These are phyloP conservation scores for Colletotrichum sp. DNA, from an alignment of 2,329 filamentous ascomycete species.

Conservation along the genomic window DNA sequence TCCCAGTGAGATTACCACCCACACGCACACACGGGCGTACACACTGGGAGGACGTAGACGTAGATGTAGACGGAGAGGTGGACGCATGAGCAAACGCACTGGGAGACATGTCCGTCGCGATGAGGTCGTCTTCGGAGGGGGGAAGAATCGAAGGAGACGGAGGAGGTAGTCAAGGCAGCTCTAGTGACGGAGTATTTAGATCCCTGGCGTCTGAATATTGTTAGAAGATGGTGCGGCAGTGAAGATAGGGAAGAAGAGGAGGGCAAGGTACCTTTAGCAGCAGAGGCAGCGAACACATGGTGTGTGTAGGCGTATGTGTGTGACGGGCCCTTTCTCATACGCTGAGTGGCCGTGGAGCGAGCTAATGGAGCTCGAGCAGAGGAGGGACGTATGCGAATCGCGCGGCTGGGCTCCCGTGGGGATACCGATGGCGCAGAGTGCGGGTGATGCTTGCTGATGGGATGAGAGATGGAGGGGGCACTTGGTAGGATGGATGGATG, in stretches of 20 bases:
- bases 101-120: background rate
- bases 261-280: background rate
- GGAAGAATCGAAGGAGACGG: background rate
- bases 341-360: background rate
- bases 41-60: background rate
- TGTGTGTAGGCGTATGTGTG: background rate
- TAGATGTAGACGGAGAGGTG: background rate
- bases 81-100: background rate
- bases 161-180: background rate
- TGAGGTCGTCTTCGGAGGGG: background rate
- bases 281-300: background rate
- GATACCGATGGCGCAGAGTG: background rate
- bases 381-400: background rate
- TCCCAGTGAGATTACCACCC: slow-evolving; percentile 19
- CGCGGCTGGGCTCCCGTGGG: background rate
- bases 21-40: background rate
- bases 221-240: background rate
- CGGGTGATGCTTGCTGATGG: background rate
- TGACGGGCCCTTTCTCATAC: background rate
- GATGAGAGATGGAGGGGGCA: background rate
- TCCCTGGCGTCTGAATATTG: background rate
- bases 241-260: background rate
- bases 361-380: background rate
- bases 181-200: background rate
- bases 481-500: background rate